Evolutionary conservation across 2,329 filamentous ascomycete genomes (phyloP).

Genomic region (Penicillium italicum): DNA sequence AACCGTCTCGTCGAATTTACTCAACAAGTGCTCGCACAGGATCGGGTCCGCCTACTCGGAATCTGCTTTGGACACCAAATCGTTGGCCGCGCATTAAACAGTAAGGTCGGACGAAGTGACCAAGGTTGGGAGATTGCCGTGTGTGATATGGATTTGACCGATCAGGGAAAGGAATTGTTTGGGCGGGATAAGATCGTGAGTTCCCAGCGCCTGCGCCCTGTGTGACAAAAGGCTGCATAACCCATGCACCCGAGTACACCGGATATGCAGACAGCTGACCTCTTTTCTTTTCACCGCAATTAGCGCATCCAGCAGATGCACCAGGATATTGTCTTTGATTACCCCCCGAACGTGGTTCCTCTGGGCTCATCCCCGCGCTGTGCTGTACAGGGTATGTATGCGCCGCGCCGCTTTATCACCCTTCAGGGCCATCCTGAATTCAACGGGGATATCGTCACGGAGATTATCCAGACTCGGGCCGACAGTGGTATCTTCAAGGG

Average conservation of each 20-base stretch:
- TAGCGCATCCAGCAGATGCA: conserved; percentile 75
- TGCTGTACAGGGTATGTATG: conserved; percentile 75
- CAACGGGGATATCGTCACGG: conserved; percentile 64
- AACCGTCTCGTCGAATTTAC: conserved; percentile 67
- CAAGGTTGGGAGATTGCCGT: conserved; percentile 81
- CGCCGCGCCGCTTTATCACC: conserved; percentile 62
- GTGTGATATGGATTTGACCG: conserved; percentile 63
- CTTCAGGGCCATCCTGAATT: conserved; percentile 89
- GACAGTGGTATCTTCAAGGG: conserved; percentile 66
- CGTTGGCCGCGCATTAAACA: conserved; percentile 67
- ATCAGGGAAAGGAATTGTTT: conserved; percentile 69
- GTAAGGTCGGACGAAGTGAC: conserved; percentile 62
- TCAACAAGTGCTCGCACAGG: conserved; percentile 56
- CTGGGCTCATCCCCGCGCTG: conserved; percentile 66
- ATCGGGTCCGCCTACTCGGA: conserved; percentile 67
- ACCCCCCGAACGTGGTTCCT: conserved; percentile 58
- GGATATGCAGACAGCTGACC: background rate
- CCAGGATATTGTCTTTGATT: conserved; percentile 66
- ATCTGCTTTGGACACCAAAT: conserved; percentile 90
- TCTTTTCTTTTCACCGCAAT: background rate
- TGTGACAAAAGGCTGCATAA: background rate
- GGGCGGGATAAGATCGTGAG: conserved; percentile 59
- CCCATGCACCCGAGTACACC: background rate
- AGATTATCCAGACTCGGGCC: conserved; percentile 64
- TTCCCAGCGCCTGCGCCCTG: conserved; percentile 4